Percentiles rank a stretch among this genome's conserved stretches.
Evolutionary conservation across 345 rosid species (phyloP).

Genomic region (Salix arbutifolia): DNA sequence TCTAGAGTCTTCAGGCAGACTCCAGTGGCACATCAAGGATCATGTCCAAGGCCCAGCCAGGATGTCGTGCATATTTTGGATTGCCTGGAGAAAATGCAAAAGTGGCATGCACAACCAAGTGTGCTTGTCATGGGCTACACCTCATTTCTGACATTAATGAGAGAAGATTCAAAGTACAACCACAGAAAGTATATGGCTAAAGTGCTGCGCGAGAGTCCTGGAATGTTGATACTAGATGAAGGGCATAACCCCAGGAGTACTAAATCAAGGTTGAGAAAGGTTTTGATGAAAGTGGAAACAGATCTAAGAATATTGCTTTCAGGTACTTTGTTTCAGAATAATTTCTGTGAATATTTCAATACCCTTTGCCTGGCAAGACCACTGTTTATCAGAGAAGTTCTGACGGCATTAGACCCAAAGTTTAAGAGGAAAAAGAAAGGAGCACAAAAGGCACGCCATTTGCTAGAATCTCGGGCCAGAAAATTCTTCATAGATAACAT

Average conservation of each 20-base stretch:
- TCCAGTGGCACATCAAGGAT: slow-evolving; percentile 36
- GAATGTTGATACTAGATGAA: slow-evolving; percentile 75
- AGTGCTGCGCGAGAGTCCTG: slow-evolving; percentile 84
- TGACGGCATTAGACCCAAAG: slow-evolving; percentile 61
- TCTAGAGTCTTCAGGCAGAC: slow-evolving; percentile 49
- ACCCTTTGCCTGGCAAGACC: slow-evolving; percentile 91
- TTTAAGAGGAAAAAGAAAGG: slow-evolving; percentile 37
- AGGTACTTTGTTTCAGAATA: slow-evolving; percentile 90
- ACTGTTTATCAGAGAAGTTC: slow-evolving; percentile 63
- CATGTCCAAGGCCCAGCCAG: slow-evolving; percentile 51
- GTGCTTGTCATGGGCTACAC: slow-evolving; percentile 97
- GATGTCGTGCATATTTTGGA: slow-evolving; percentile 89
- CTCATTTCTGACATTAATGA: slow-evolving; percentile 79
- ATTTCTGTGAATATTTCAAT: slow-evolving; percentile 91
- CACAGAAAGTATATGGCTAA: slow-evolving; percentile 82
- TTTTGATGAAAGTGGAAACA: slow-evolving; percentile 79
- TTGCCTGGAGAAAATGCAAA: slow-evolving; percentile 83
- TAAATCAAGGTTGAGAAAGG: slow-evolving; percentile 83
- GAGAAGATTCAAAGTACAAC: slow-evolving; percentile 73
- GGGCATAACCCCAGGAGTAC: slow-evolving; percentile 96
- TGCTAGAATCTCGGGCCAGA: slow-evolving; percentile 72
- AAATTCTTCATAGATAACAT: slow-evolving; percentile 75
- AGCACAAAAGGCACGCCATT: slow-evolving; percentile 53
- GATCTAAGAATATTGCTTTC: slow-evolving; percentile 79
- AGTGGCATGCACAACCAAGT: slow-evolving; percentile 88